Evolutionary conservation across 768 basidiomycete species (phyloP), one percentile per base, ranked within the genome.

Genomic region (Amanita exitialis): DNA sequence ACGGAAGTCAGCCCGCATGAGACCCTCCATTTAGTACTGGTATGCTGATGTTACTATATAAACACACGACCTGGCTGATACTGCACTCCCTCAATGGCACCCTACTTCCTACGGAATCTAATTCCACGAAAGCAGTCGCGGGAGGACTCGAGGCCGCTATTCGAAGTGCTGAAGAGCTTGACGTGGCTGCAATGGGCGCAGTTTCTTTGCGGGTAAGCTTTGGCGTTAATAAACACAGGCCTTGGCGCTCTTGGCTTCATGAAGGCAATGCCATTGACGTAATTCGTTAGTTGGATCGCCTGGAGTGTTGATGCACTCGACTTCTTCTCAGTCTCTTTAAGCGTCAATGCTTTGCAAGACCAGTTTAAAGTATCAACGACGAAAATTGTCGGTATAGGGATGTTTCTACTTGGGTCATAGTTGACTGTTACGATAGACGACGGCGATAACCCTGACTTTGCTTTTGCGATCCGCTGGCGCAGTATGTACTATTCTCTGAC

Each of bases 361-460:
- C 57, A 64, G 32, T 64, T 64, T 52, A 15, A 52, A 7, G 54
- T 45, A 35, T 47, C 54, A 1, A 59, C 60, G n/a, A 51, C 58
- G 39, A 49, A 55, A 21, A 62, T 62, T 27, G 62, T 62, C 37
- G 6, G 59, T 57, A 23, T 23, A 12, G 23, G n/a, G 12, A n/a
- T 18, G 43, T 39, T 27, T 6, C 42, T 23, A 25, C 15, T 51
- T 16, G 35, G 30, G 37, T 21, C 39, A 41, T 21, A 28, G 28
- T 18, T 34, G 35, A 7, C 18, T 15, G 48, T 30, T 4, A 34
- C 53, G 16, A 38, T 54, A 76, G 75, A 88, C 89, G 44, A 82
- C 83, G 16, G 77, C 90, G 4, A 93, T 98, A 61, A 96, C 94
- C 5, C 74, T 96, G 44, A 96, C 94, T 0, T 74, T 98, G 1